These are phyloP conservation scores for Suillus subluteus DNA, from an alignment of 768 basidiomycete species.

Conservation along the genomic window DNA sequence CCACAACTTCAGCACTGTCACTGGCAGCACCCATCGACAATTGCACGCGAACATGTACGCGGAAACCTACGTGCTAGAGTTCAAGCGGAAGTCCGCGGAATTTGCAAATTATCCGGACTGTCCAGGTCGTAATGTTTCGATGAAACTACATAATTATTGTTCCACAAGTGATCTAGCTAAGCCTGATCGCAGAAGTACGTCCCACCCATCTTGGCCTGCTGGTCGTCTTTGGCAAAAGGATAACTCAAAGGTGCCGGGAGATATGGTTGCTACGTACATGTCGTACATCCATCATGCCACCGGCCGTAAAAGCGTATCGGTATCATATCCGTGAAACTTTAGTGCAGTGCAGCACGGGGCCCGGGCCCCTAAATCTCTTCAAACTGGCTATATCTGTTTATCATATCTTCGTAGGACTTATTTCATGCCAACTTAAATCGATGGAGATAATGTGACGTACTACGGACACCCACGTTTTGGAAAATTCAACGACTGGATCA, in stretches of 20 bases:
- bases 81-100: background rate
- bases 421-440: background rate
- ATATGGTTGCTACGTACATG: background rate
- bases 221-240: background rate
- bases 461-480: background rate
- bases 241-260: background rate
- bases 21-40: background rate
- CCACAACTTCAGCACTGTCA: background rate
- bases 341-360: background rate
- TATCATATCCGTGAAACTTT: background rate
- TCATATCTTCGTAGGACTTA: background rate
- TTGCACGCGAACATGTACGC: background rate
- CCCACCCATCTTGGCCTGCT: background rate
- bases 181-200: background rate
- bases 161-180: background rate
- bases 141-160: background rate
- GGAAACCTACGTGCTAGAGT: background rate
- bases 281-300: background rate
- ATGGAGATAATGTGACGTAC: constrained; percentile 3
- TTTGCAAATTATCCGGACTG: background rate
- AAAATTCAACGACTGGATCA: background rate
- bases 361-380: background rate
- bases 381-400: background rate
- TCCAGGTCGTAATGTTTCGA: background rate
- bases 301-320: background rate